Evolutionary conservation across 2,329 filamentous ascomycete genomes (phyloP).

Genomic region (Xylariaceae sp.): DNA sequence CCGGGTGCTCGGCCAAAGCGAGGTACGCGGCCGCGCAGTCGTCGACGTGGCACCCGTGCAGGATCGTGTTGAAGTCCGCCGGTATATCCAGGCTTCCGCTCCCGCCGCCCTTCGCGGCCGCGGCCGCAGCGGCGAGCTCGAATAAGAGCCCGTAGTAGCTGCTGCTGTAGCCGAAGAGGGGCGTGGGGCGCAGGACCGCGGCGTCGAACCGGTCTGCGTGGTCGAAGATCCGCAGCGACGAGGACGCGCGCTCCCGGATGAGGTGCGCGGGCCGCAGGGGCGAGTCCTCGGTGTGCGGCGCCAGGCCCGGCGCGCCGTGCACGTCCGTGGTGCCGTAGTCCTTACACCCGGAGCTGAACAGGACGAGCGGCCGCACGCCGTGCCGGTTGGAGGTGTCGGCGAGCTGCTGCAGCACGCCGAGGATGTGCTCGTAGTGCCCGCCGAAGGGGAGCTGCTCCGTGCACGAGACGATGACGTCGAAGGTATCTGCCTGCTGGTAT

Average conservation of each 20-base stretch:
- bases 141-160: constrained; percentile 49
- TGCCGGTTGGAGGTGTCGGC: constrained; percentile 37
- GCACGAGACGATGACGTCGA: constrained; percentile 48
- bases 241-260: constrained; percentile 36
- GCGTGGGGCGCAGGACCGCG: constrained; percentile 49
- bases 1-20: constrained; percentile 43
- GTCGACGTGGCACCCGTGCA: constrained; percentile 52
- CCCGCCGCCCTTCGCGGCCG: not conserved
- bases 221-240: constrained; percentile 42
- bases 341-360: constrained; percentile 53
- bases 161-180: constrained; percentile 48
- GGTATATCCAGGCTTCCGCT: constrained; percentile 35
- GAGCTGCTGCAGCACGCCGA: constrained; percentile 40
- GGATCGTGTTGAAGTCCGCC: constrained; percentile 41
- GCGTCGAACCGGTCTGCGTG: constrained; percentile 45
- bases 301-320: constrained; percentile 40
- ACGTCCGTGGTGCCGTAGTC: constrained; percentile 47
- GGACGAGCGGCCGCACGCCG: constrained; percentile 44
- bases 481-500: constrained; percentile 28
- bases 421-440: constrained; percentile 42
- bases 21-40: constrained; percentile 54
- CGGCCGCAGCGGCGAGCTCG: constrained; percentile 32
- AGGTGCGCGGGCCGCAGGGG: constrained; percentile 39
- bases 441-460: constrained; percentile 46
- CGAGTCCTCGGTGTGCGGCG: constrained; percentile 47